These are phyloP conservation scores for Oropetium thomaeum DNA, from an alignment of 176 grass and related monocot species.

Conservation along the genomic window DNA sequence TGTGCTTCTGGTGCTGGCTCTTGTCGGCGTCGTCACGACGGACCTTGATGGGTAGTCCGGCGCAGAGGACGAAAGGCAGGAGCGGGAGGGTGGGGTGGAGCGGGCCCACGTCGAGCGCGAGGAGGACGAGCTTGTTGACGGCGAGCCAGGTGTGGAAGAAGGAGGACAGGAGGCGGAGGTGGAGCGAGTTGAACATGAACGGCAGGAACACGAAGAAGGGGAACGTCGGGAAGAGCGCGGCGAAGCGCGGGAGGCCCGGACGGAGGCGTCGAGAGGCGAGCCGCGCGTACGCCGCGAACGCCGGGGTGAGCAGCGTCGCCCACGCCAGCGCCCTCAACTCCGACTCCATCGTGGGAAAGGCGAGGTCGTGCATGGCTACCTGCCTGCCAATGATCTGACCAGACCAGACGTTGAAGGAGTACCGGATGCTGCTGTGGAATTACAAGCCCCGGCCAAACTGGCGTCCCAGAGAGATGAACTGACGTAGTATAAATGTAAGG, in stretches of 20 bases:
- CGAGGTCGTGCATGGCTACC: neutral
- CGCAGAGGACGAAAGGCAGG: conserved; percentile 52
- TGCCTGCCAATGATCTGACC: neutral
- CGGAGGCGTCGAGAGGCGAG: conserved; percentile 28
- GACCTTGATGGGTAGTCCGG: conserved; percentile 58
- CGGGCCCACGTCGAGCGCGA: conserved; percentile 56
- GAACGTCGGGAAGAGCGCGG: conserved; percentile 44
- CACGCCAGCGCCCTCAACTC: conserved; percentile 43
- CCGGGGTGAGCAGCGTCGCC: conserved; percentile 33
- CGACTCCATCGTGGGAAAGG: conserved; percentile 22
- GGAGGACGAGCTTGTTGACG: conserved; percentile 72
- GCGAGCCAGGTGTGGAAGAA: conserved; percentile 86
- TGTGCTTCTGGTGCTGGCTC: too few relatives aligned
- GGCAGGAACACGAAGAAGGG: conserved; percentile 52
- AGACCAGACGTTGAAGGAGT: too few relatives aligned
- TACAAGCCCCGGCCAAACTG: neutral
- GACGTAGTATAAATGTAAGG: neutral
- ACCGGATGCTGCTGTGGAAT: neutral
- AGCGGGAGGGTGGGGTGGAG: conserved; percentile 51
- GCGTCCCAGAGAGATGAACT: neutral
- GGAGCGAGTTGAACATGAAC: conserved; percentile 58
- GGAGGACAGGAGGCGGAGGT: conserved; percentile 56
- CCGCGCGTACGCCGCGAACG: conserved; percentile 47
- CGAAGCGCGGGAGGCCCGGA: conserved; percentile 41
- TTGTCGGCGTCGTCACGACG: neutral